Base-by-base conservation (phyloP, 176 grass and related monocot species). In the Saccharum spontaneum region DNA sequence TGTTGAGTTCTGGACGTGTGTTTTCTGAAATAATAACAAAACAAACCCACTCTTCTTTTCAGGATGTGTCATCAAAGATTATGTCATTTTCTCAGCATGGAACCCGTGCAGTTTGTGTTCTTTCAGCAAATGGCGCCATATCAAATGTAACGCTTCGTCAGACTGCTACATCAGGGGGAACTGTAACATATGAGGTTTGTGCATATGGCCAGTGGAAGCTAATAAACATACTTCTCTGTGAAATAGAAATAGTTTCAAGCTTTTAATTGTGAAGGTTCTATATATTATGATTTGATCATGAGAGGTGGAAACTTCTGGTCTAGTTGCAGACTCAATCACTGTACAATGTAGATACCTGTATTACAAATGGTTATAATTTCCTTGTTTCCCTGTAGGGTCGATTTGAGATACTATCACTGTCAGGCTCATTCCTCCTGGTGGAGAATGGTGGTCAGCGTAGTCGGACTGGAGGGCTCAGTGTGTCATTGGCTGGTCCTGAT, bases 41-140 rank as follows among this genome's bases (percentile, higher is more conserved):
- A 38, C 49, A 68, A 79, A 38, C 49, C 6, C 28, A 48, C 10
- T 59, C 36, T 80, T 31, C 49, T 83, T 88, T 88, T 86, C 89
- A 99, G 97, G 97, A 99, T 59, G 91, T 99, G 24, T 97, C 91
- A 10, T 84, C 86, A 33, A 99, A 99, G 72, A 97, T 97, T 39
- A 94, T 99, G 92, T 92, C 97, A 59, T 99, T 99, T 92, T 92
- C 91, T 86, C 97, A 94, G 54, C 74, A 99, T 70, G 97, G 97
- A 62, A 86, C 88, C 1, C 90, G 93, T 16, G 88, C 92, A 69
- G 76, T 99, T 78, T 99, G 97, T 63, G 89, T 99, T 89, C 92
- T 99, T 69, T 97, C 97, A 66, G 97, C 97, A 84, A 99, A 99
- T 85, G 97, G 97, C 68, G 85, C 94, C 76, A 97, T 99, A 84